Percentiles rank a stretch among this genome's conserved stretches.
Conservation (phyloP, 768 basidiomycete species). For the Pisolithus sp. region DNA sequence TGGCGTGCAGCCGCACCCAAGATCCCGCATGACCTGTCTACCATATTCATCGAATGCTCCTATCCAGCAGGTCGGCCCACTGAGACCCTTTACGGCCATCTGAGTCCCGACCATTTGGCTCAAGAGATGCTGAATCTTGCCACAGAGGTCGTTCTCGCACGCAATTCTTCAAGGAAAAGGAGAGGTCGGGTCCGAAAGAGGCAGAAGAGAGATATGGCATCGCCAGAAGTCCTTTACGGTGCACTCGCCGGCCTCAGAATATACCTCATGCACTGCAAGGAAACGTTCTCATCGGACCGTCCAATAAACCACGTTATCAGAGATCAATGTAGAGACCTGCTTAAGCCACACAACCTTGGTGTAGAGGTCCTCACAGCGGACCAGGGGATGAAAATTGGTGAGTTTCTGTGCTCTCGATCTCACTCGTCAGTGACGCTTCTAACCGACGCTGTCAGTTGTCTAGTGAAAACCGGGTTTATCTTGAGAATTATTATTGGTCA, state of each 20-base stretch:
- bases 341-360: slow-evolving; percentile 59
- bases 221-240: slow-evolving; percentile 41
- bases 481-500: not conserved
- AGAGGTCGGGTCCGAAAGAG: slow-evolving; percentile 27
- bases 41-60: slow-evolving; percentile 95
- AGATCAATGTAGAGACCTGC: slow-evolving; percentile 61
- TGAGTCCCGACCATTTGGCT: slow-evolving; percentile 73
- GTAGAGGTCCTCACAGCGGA: slow-evolving; percentile 62
- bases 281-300: slow-evolving; percentile 45
- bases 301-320: slow-evolving; percentile 65
- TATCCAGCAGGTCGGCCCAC: slow-evolving; percentile 68
- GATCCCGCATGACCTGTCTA: slow-evolving; percentile 59
- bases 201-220: slow-evolving; percentile 31
- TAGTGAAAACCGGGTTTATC: slow-evolving; percentile 9
- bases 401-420: slow-evolving; percentile 22
- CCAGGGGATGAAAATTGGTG: slow-evolving; percentile 80
- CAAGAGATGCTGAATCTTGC: slow-evolving; percentile 71
- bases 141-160: slow-evolving; percentile 51
- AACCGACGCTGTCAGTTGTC: slow-evolving; percentile 5
- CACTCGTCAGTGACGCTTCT: not conserved
- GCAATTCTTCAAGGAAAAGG: slow-evolving; percentile 27
- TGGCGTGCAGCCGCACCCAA: slow-evolving; percentile 80
- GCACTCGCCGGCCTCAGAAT: slow-evolving; percentile 56
- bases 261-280: slow-evolving; percentile 88
- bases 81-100: slow-evolving; percentile 74